Conservation (phyloP, 768 basidiomycete species). For the Asterophora parasitica region DNA sequence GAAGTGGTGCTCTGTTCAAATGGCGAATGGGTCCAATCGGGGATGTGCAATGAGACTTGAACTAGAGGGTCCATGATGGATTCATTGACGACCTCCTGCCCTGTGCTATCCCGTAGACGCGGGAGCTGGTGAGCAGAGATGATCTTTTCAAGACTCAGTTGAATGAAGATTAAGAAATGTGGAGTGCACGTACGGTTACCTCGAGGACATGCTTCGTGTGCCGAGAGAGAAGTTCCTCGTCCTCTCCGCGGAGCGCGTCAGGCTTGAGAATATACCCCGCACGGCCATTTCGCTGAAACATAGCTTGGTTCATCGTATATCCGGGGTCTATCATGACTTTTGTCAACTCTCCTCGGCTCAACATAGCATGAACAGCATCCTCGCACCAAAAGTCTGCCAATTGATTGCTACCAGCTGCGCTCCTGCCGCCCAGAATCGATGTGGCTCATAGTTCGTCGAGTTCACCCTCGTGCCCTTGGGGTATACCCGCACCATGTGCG, state of each 20-base stretch:
- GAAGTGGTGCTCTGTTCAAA: slow-evolving; percentile 8
- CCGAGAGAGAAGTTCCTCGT: slow-evolving; percentile 52
- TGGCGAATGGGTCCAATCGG: slow-evolving; percentile 54
- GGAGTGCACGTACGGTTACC: slow-evolving; percentile 41
- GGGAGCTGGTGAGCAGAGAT: slow-evolving; percentile 93
- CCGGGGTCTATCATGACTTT: slow-evolving; percentile 72
- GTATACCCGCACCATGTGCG: slow-evolving; percentile 81
- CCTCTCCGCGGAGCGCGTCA: slow-evolving; percentile 59
- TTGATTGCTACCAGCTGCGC: slow-evolving; percentile 91
- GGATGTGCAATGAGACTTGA: slow-evolving; percentile 72
- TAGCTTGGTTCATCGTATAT: slow-evolving; percentile 88
- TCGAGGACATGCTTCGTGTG: slow-evolving; percentile 58
- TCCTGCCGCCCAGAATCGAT: slow-evolving; percentile 86
- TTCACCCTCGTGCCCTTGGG: slow-evolving; percentile 78
- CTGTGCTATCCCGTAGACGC: slow-evolving; percentile 56
- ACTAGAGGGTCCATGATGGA: slow-evolving; percentile 68
- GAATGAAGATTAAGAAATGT: not conserved
- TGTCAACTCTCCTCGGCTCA: too few relatives aligned
- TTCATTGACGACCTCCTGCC: slow-evolving; percentile 55
- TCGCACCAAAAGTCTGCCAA: slow-evolving; percentile 92
- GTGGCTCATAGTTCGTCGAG: slow-evolving; percentile 85
- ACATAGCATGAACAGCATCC: too few relatives aligned
- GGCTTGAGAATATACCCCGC: slow-evolving; percentile 92
- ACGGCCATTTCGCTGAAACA: slow-evolving; percentile 91
- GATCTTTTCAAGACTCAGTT: slow-evolving; percentile 19